A percentile compares a stretch with the other conserved stretches of the same genome.
Conservation (phyloP, 331 rosid genomes). For the Malus hybrid region DNA sequence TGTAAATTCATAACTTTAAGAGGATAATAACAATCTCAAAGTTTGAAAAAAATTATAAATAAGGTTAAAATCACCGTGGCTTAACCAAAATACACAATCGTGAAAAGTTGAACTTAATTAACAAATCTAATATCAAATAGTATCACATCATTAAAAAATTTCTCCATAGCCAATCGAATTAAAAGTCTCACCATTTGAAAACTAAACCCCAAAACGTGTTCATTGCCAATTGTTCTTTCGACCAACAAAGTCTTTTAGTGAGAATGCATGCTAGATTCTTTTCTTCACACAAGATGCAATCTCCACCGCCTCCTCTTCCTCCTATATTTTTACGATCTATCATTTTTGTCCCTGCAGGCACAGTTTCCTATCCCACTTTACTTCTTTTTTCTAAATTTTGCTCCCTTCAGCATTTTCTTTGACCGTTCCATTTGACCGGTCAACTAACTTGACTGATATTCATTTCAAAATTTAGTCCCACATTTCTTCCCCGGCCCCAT, state of each 20-base stretch:
- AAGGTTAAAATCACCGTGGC: background rate
- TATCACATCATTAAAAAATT: too few relatives aligned
- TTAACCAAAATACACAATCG: background rate
- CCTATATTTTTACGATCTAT: background rate
- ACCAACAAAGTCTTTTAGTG: background rate
- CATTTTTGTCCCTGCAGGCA: constrained; percentile 22
- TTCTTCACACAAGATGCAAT: constrained; percentile 20
- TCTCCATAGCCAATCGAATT: background rate
- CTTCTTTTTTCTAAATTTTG: constrained; percentile 18
- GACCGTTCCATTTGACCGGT: constrained; percentile 65
- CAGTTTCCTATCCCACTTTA: constrained; percentile 41
- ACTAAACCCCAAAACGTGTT: background rate
- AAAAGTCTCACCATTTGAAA: background rate
- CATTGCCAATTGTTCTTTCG: background rate
- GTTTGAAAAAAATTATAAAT: too few relatives aligned
- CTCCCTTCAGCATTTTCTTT: constrained; percentile 25
- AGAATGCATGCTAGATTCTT: constrained; percentile 40
- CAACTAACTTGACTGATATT: constrained; percentile 53
- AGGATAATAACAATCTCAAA: too few relatives aligned
- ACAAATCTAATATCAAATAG: background rate
- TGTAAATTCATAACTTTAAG: too few relatives aligned
- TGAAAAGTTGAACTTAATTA: too few relatives aligned
- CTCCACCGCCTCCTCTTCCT: background rate
- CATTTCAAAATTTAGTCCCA: constrained; percentile 34
- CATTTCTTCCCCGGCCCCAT: constrained; percentile 25